Percentiles rank a stretch among this genome's conserved stretches.
Conservation (phyloP, 441 rosid genomes). For the Adansonia gregorii region DNA sequence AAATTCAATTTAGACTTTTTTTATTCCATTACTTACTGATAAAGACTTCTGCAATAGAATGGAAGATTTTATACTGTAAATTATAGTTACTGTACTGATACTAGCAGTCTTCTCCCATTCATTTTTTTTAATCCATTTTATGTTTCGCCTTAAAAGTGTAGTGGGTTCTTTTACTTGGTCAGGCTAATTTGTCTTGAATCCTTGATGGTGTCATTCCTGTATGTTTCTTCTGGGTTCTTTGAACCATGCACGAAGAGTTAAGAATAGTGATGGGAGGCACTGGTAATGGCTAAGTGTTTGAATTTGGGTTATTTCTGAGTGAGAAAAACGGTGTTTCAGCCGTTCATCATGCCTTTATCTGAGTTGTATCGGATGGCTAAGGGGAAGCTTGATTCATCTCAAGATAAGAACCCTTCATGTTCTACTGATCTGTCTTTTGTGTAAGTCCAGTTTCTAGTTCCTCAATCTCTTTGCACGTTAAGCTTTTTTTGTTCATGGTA, state of each 20-base stretch:
- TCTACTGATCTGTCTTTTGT: conserved; percentile 50
- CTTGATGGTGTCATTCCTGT: conserved; percentile 29
- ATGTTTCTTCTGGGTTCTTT: conserved; percentile 39
- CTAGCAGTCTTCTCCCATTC: not conserved
- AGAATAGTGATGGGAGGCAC: conserved; percentile 19
- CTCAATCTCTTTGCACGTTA: not conserved
- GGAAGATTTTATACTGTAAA: conserved; percentile 34
- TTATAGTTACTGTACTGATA: conserved; percentile 32
- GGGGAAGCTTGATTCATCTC: conserved; percentile 56
- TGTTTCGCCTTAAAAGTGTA: not conserved
- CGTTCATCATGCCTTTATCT: conserved; percentile 71
- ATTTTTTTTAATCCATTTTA: conserved; percentile 1
- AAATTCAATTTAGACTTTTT: conserved; percentile 18
- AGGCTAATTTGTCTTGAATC: conserved; percentile 30
- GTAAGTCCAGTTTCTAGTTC: conserved; percentile 46
- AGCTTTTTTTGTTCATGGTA: conserved; percentile 11
- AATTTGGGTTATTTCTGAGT: conserved; percentile 31
- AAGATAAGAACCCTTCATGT: conserved; percentile 45
- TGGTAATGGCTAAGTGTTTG: conserved; percentile 36
- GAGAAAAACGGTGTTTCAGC: conserved; percentile 23
- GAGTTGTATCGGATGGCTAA: conserved; percentile 65
- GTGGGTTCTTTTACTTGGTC: not conserved
- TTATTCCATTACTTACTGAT: conserved; percentile 34
- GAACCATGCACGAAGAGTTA: conserved; percentile 39
- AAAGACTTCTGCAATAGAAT: conserved; percentile 41